A percentile compares a stretch with the other conserved stretches of the same genome.
Evolutionary conservation across 148 eudicot species (phyloP).

Genomic region (Spergularia bocconei): DNA sequence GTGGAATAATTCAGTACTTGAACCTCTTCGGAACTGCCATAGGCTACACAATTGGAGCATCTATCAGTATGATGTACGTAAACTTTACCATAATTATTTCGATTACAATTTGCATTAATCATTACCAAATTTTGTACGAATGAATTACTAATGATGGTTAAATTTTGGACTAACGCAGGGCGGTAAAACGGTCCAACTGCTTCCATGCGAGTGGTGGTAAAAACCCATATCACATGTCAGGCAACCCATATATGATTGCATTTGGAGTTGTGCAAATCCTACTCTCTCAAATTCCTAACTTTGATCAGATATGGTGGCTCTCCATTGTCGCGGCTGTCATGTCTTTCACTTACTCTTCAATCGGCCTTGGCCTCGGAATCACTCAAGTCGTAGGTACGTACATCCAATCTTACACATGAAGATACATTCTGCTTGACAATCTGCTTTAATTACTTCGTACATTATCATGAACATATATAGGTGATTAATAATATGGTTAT

Average conservation of each 20-base stretch:
- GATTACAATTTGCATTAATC: neutral
- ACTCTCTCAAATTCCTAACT: slow-evolving; percentile 54
- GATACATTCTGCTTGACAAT: neutral
- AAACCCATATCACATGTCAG: slow-evolving; percentile 46
- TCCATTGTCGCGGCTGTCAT: slow-evolving; percentile 50
- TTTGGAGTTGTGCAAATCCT: slow-evolving; percentile 45
- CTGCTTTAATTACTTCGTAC: too few relatives aligned
- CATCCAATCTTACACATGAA: neutral
- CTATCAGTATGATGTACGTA: slow-evolving; percentile 73
- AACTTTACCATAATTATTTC: neutral
- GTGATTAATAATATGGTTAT: neutral
- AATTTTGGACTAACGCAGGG: slow-evolving; percentile 33
- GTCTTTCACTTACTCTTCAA: slow-evolving; percentile 54
- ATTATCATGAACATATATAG: too few relatives aligned
- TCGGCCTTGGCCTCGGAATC: slow-evolving; percentile 49
- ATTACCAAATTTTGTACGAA: neutral
- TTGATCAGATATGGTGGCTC: slow-evolving; percentile 51
- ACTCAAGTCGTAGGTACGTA: slow-evolving; percentile 44
- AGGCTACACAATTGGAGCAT: slow-evolving; percentile 72
- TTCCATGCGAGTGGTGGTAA: slow-evolving; percentile 41
- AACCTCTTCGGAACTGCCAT: slow-evolving; percentile 59
- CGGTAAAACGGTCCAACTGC: slow-evolving; percentile 50
- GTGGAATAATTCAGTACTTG: slow-evolving; percentile 69
- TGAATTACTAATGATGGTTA: neutral
- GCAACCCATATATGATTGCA: slow-evolving; percentile 52